Evolutionary conservation across 352 stramenopile species (phyloP), one percentile per base, ranked within the genome.

Genomic region (Phytopythium montanum): DNA sequence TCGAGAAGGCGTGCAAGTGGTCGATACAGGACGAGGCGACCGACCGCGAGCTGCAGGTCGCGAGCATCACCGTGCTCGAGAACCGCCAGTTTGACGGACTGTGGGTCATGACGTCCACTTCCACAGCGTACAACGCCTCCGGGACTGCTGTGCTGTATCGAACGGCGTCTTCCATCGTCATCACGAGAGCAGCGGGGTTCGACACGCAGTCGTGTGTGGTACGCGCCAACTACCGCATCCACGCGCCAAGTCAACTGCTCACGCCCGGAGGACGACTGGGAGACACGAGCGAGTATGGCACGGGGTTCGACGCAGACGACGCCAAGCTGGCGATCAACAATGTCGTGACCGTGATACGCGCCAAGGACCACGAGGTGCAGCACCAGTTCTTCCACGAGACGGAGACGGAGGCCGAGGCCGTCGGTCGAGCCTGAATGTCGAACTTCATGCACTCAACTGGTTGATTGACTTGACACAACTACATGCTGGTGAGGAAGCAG

Each of bases 291-390:
- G 7, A 13, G 14, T 25, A 33, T n/a, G 10, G 28, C 19, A 14
- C 28, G 12, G 46, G 1, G 33, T 12, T 34, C 21, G n/a, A 25
- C 13, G 29, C 25, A 8, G 6, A 8, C 10, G 28, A 55, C 49
- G 49, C 49, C n/a, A 26, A 55, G 3, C 5, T 55, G 49, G 49
- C 18, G 28, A 39, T 39, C 13, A 55, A 55, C 25, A 55, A 55
- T 18, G 41, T 29, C 28, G 49, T 26, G 18, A 41, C 8, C 4
- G 13, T 39, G 13, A 21, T 55, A 10, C 49, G 29, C 3, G 19
- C 6, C 19, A 55, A 42, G 3, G 29, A 55, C 29, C 12, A 23
- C 12, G 19, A 42, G 12, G 8, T 55, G 9, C 49, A 55, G 18
- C 29, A 19, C 10, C 21, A 21, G 2, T 55, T 55, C 19, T 18